phyloP scores from a whole-genome alignment of 2,329 filamentous ascomycete species.

The Fusarium sp. region DNA sequence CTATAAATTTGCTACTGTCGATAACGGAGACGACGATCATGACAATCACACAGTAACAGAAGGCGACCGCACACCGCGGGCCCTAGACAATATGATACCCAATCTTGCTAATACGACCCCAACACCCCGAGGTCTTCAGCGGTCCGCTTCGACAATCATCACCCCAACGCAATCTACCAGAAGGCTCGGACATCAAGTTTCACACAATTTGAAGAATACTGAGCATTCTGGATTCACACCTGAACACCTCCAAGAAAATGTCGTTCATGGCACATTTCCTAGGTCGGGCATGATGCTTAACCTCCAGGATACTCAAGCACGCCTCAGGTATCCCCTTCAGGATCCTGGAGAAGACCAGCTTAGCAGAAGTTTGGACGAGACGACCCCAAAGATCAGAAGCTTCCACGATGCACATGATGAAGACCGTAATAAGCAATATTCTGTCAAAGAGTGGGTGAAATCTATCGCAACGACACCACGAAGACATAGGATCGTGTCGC shows the following conservation, averaged over 20 bases:
- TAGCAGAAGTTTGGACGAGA: not conserved
- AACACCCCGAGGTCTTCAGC: slow-evolving; percentile 16
- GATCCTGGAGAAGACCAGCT: not conserved
- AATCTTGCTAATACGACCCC: slow-evolving; percentile 1
- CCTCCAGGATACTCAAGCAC: slow-evolving; percentile 26
- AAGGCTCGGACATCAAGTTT: slow-evolving; percentile 17
- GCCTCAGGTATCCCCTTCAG: slow-evolving; percentile 13
- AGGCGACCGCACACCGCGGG: slow-evolving; percentile 6
- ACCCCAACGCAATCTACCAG: slow-evolving; percentile 38
- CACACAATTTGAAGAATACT: slow-evolving; percentile 25
- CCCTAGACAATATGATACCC: slow-evolving; percentile 5
- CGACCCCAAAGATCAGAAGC: slow-evolving; percentile 5
- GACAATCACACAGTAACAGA: not conserved
- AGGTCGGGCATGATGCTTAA: slow-evolving; percentile 28
- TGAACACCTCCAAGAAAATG: slow-evolving; percentile 7
- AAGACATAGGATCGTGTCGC: slow-evolving; percentile 10
- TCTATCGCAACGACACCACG: slow-evolving; percentile 19
- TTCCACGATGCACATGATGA: slow-evolving; percentile 3
- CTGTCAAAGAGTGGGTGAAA: slow-evolving; percentile 22
- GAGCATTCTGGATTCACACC: slow-evolving; percentile 42
- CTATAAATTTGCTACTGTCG: not conserved
- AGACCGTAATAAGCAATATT: slow-evolving; percentile 7
- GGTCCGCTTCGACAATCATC: slow-evolving; percentile 27
- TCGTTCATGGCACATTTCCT: slow-evolving; percentile 2
- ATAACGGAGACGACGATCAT: not conserved